These are phyloP conservation scores for Bassia scoparia DNA, from an alignment of 148 eudicot genomes.

Conservation along the genomic window DNA sequence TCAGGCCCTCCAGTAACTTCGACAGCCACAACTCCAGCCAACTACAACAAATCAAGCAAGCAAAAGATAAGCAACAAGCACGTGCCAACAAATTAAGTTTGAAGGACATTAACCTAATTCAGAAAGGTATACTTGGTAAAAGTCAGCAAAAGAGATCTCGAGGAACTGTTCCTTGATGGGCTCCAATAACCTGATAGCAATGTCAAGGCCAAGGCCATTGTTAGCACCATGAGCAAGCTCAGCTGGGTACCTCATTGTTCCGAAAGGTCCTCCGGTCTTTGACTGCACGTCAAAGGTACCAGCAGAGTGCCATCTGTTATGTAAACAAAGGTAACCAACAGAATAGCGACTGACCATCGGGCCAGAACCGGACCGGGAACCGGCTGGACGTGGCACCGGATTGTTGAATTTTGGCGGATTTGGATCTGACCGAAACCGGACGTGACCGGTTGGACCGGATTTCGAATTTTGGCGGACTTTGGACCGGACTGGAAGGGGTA, in stretches of 20 bases:
- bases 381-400: too few relatives aligned
- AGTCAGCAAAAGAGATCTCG: conserved; percentile 54
- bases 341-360: too few relatives aligned
- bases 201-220: conserved; percentile 68
- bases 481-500: too few relatives aligned
- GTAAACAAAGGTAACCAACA: background rate
- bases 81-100: background rate
- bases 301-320: conserved; percentile 86
- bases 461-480: too few relatives aligned
- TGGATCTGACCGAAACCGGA: too few relatives aligned
- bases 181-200: conserved; percentile 63
- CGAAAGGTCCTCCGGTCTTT: conserved; percentile 88
- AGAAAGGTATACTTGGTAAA: conserved; percentile 48
- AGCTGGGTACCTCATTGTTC: conserved; percentile 64
- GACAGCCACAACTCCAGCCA: conserved; percentile 95
- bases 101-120: background rate
- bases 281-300: conserved; percentile 62
- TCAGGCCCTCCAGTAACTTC: conserved; percentile 96
- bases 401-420: too few relatives aligned
- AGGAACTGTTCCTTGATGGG: conserved; percentile 77
- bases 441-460: too few relatives aligned
- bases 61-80: background rate
- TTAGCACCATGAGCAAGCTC: conserved; percentile 68
- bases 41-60: conserved; percentile 35
- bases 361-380: too few relatives aligned